Percentiles rank a stretch among this genome's conserved stretches.
Evolutionary conservation across 2,329 filamentous ascomycete genomes (phyloP).

Genomic region (Cytospora leucostoma): DNA sequence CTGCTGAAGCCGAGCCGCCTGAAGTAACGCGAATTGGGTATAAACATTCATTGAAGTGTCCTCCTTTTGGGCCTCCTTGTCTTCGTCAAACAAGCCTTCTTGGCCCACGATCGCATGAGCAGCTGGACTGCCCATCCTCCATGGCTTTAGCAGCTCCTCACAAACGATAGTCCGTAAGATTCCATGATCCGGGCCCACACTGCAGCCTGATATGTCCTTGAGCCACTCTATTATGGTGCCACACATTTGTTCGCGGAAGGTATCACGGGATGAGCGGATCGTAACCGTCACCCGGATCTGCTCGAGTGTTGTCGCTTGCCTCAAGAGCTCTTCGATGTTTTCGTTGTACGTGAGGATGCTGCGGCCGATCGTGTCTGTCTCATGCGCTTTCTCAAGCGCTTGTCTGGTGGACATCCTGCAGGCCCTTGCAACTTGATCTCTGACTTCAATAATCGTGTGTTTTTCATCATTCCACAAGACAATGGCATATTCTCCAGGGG

Average conservation of each 20-base stretch:
- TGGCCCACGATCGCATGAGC: conserved; percentile 76
- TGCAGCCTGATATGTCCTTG: conserved; percentile 86
- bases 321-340: conserved; percentile 72
- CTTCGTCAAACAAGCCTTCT: conserved; percentile 81
- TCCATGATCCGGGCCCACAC: conserved; percentile 75
- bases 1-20: conserved; percentile 35
- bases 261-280: conserved; percentile 89
- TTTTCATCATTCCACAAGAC: conserved; percentile 99
- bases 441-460: conserved; percentile 89
- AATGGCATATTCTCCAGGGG: conserved; percentile 76
- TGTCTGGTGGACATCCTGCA: conserved; percentile 72
- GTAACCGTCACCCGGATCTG: conserved; percentile 96
- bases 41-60: conserved; percentile 18
- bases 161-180: conserved; percentile 82
- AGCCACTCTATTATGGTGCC: conserved; percentile 98
- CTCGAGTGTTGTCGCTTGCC: conserved; percentile 83
- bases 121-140: conserved; percentile 82
- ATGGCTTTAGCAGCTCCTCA: conserved; percentile 85
- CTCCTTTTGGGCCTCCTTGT: conserved; percentile 57
- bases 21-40: conserved; percentile 34
- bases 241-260: conserved; percentile 97
- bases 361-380: conserved; percentile 85
- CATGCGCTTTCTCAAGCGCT: conserved; percentile 75
- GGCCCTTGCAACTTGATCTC: conserved; percentile 85
- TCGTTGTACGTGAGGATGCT: conserved; percentile 78